Evolutionary conservation across 2,329 filamentous ascomycete genomes (phyloP), one percentile per base, ranked within the genome.

Genomic region (Aspergillus sp.): DNA sequence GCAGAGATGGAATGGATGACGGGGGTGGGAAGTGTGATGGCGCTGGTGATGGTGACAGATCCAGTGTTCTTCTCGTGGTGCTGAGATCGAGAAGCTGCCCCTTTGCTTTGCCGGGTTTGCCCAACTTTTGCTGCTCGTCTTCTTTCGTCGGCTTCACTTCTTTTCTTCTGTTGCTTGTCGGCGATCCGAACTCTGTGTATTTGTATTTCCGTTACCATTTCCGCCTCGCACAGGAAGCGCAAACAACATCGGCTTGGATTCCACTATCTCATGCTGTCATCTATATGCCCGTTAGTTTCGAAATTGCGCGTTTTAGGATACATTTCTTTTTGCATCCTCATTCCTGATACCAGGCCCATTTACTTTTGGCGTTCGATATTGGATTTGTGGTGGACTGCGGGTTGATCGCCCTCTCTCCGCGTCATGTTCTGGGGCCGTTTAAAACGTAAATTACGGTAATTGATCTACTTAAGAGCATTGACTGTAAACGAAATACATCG

Each of bases 121-220:
- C 61, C 61, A 59, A 57, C 41, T 61, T 56, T 58, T 42, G 51
- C 37, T 54, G 34, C 15, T 52, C 33, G 17, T 45, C 45, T 44
- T 49, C 33, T 56, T 55, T 45, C 41, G 47, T 41, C 61, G 37
- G 30, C 44, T 48, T 49, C 53, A 48, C 37, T 9, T 30, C 49
- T 57, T 46, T 55, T 54, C 22, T 46, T 48, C 46, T 53, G 17
- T 22, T 49, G 44, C 41, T 48, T 37, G 33, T 59, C 48, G 40
- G 51, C 50, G 56, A 59, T 61, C 58, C 50, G 42, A 57, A 55
- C 56, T 40, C 33, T 34, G 13, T 42, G 57, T 61, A 61, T 34
- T 46, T 19, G 57, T 62, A 63, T 58, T 60, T 45, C 39, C 5
- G 27, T 59, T 57, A 63, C 54, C 20, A 37, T 30, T 20, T 30